Evolutionary conservation across 2,329 filamentous ascomycete species (phyloP).

Genomic region (Penicillium decumbens): DNA sequence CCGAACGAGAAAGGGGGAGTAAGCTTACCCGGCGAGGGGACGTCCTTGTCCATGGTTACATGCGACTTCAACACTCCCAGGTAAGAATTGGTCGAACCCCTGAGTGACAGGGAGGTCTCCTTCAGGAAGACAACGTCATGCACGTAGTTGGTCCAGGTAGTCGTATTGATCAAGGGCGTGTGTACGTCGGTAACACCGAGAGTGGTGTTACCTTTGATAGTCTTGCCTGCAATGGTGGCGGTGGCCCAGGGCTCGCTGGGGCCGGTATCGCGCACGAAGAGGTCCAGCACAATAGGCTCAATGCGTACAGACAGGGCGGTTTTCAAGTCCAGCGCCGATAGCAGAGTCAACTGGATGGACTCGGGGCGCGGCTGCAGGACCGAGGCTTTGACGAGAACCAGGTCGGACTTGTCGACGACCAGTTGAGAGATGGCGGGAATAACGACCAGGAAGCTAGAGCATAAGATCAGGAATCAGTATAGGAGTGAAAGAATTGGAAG

Average conservation of each 20-base stretch:
- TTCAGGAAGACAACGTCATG: slow-evolving; percentile 29
- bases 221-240: slow-evolving; percentile 20
- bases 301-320: slow-evolving; percentile 35
- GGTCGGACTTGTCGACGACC: slow-evolving; percentile 35
- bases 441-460: slow-evolving; percentile 35
- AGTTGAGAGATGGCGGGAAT: slow-evolving; percentile 42
- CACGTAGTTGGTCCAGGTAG: slow-evolving; percentile 32
- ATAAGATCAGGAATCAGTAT: not conserved
- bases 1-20: not conserved
- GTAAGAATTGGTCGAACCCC: slow-evolving; percentile 28
- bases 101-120: slow-evolving; percentile 24
- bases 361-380: slow-evolving; percentile 35
- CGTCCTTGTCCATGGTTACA: slow-evolving; percentile 34
- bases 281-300: slow-evolving; percentile 31
- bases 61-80: slow-evolving; percentile 32
- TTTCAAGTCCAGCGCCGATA: slow-evolving; percentile 36
- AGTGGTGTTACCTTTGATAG: slow-evolving; percentile 35
- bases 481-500: not conserved
- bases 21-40: slow-evolving; percentile 33
- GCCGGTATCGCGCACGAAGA: slow-evolving; percentile 32
- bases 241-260: slow-evolving; percentile 29
- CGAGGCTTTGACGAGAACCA: slow-evolving; percentile 35
- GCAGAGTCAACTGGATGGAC: slow-evolving; percentile 31
- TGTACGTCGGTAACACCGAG: slow-evolving; percentile 21
- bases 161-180: slow-evolving; percentile 26